phyloP scores from a whole-genome alignment of 2,329 filamentous ascomycete genomes.

The Epichloe elymi region DNA sequence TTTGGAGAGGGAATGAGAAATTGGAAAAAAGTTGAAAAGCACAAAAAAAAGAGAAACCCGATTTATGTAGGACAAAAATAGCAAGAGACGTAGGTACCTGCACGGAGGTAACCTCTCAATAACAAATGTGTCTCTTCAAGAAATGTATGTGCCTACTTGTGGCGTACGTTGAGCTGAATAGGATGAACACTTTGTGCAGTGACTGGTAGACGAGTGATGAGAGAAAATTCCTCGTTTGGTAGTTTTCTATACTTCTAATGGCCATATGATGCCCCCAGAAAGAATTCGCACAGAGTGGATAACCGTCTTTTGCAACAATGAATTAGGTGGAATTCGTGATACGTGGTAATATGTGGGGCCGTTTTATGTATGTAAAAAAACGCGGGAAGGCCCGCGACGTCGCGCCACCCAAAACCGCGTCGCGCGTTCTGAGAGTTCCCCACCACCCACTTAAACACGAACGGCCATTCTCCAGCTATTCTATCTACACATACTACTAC shows the following conservation, averaged over 20 bases:
- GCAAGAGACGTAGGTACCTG: constrained; percentile 10
- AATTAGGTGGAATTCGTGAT: neutral
- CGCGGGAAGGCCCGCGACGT: constrained; percentile 6
- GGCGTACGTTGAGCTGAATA: neutral
- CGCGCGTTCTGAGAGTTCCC: constrained; percentile 19
- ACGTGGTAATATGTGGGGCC: neutral
- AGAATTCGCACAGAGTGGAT: no score
- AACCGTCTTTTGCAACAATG: no score
- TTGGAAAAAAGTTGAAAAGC: neutral
- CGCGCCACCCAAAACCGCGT: constrained; percentile 13
- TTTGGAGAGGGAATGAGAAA: neutral
- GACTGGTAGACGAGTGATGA: no score
- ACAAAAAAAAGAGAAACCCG: neutral
- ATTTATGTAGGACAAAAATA: constrained; percentile 4
- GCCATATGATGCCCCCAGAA: no score
- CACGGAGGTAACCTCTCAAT: constrained; percentile 1
- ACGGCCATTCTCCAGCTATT: constrained; percentile 1
- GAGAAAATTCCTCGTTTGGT: no score
- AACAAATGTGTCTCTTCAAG: neutral
- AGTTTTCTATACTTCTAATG: no score
- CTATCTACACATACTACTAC: neutral
- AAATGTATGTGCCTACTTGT: neutral
- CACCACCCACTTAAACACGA: constrained; percentile 11
- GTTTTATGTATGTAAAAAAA: neutral
- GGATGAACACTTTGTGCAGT: neutral